These are phyloP conservation scores for Dothiorella sarmentorum DNA, from an alignment of 2,329 filamentous ascomycete genomes.

Conservation along the genomic window DNA sequence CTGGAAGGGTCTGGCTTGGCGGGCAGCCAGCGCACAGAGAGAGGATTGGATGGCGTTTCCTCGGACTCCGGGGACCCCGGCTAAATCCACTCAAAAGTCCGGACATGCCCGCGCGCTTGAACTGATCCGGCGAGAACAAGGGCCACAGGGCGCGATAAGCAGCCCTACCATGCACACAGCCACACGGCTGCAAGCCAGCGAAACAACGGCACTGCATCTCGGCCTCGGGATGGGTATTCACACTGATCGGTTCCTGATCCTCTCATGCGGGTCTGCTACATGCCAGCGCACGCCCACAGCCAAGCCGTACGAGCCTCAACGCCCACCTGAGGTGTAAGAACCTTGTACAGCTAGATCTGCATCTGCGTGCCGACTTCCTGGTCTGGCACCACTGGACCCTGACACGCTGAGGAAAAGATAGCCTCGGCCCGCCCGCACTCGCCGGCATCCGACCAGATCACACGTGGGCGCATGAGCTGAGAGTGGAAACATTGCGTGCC, in stretches of 20 bases:
- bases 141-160: neutral
- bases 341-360: conserved; percentile 11
- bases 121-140: neutral
- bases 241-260: conserved; percentile 3
- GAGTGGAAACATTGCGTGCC: neutral
- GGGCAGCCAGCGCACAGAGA: neutral
- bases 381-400: neutral
- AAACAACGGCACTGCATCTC: neutral
- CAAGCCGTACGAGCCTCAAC: conserved; percentile 3
- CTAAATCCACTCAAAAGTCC: neutral
- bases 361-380: neutral
- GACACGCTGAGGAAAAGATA: conserved; percentile 11
- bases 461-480: conserved; percentile 11
- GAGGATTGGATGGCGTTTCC: neutral
- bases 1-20: conserved; percentile 8
- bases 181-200: conserved; percentile 1
- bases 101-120: neutral
- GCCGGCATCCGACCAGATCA: neutral
- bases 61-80: conserved; percentile 1
- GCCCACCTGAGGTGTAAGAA: neutral
- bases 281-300: conserved; percentile 11
- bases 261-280: neutral
- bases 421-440: conserved; percentile 10
- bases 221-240: too few species aligned
- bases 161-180: conserved; percentile 9